Conservation (phyloP, 768 basidiomycete species). For the Suillus discolor region DNA sequence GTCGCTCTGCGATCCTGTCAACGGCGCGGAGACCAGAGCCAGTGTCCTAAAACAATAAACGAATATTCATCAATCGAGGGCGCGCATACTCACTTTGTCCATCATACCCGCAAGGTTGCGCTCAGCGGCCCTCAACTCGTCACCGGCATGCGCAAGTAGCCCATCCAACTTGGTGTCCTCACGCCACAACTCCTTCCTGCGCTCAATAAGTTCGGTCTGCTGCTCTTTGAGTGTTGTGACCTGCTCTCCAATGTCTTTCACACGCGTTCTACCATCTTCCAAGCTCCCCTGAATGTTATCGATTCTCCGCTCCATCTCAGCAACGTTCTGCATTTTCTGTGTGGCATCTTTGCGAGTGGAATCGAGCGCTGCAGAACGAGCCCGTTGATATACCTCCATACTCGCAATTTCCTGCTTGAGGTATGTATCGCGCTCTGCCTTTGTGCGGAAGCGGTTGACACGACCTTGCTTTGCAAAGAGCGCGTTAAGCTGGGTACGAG, state of each 20-base stretch:
- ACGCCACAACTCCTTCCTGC: constrained; percentile 91
- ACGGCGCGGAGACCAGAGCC: constrained; percentile 86
- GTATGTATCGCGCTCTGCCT: constrained; percentile 81
- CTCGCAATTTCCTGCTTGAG: constrained; percentile 78
- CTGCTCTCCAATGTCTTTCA: constrained; percentile 63
- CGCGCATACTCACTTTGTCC: constrained; percentile 71
- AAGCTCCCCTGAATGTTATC: constrained; percentile 57
- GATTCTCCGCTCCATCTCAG: constrained; percentile 61
- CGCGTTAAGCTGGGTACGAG: constrained; percentile 66
- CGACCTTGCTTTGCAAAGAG: constrained; percentile 93
- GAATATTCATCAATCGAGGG: not conserved
- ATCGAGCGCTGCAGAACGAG: constrained; percentile 58
- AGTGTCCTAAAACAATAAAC: constrained; percentile 65
- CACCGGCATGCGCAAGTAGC: constrained; percentile 71
- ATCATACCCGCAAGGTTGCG: constrained; percentile 84
- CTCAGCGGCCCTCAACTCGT: constrained; percentile 83
- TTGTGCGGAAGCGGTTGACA: constrained; percentile 79
- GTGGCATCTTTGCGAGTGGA: constrained; percentile 53
- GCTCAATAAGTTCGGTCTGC: constrained; percentile 70
- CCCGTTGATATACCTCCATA: constrained; percentile 59
- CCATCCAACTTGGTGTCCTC: constrained; percentile 90
- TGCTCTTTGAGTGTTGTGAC: constrained; percentile 63
- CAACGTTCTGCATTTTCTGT: constrained; percentile 47
- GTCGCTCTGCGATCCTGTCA: constrained; percentile 77
- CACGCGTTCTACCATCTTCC: constrained; percentile 63